A percentile compares a stretch with the other conserved stretches of the same genome.
These are phyloP conservation scores for Ophiostoma novo-ulmi DNA, from an alignment of 2,329 filamentous ascomycete species.

Conservation along the genomic window DNA sequence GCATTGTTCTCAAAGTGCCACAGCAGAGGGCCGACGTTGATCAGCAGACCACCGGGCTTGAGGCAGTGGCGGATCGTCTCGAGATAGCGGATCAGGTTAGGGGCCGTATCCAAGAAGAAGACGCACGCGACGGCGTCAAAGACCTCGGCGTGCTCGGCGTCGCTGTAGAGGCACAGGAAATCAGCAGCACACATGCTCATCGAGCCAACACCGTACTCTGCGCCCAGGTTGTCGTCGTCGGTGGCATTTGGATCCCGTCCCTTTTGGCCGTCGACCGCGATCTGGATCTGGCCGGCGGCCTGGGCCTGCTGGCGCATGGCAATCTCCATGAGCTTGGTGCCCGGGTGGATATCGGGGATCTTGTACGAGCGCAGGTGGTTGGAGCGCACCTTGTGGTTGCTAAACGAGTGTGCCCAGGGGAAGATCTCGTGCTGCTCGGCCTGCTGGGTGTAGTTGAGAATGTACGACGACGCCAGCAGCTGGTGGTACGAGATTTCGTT, in stretches of 20 bases:
- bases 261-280: neutral
- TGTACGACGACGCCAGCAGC: conserved; percentile 74
- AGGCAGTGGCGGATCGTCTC: conserved; percentile 77
- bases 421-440: conserved; percentile 66
- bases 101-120: conserved; percentile 96
- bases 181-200: conserved; percentile 95
- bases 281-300: neutral
- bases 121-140: conserved; percentile 85
- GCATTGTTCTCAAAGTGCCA: conserved; percentile 90
- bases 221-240: conserved; percentile 7
- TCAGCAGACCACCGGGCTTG: conserved; percentile 69
- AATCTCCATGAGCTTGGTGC: conserved; percentile 42
- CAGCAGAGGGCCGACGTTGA: conserved; percentile 84
- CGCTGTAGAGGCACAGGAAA: conserved; percentile 79
- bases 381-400: conserved; percentile 68
- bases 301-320: conserved; percentile 12
- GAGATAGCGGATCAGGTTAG: conserved; percentile 85
- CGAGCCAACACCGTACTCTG: conserved; percentile 43
- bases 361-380: conserved; percentile 70
- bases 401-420: conserved; percentile 84
- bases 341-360: conserved; percentile 78
- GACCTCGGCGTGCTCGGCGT: conserved; percentile 51
- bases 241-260: neutral
- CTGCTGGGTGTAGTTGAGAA: conserved; percentile 61
- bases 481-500: conserved; percentile 98